These are phyloP conservation scores for Penicillium janthinellum DNA, from an alignment of 2,329 filamentous ascomycete species.

Conservation along the genomic window DNA sequence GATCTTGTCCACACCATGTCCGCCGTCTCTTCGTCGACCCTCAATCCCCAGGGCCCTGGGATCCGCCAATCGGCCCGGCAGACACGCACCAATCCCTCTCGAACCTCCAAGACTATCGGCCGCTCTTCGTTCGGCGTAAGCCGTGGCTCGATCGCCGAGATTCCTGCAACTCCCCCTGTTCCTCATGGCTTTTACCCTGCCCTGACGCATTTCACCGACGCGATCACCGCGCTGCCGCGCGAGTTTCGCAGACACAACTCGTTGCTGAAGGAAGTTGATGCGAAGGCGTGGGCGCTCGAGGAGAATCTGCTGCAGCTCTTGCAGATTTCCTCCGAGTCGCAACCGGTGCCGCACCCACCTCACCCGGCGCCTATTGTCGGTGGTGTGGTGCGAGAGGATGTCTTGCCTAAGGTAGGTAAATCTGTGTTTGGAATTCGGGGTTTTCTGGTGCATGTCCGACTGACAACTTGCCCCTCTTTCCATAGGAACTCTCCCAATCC, in stretches of 20 bases:
- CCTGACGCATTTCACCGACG: conserved; percentile 79
- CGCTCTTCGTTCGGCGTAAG: conserved; percentile 45
- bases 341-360: conserved; percentile 35
- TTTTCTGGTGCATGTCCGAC: neutral
- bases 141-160: conserved; percentile 32
- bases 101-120: conserved; percentile 49
- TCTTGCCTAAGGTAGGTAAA: conserved; percentile 32
- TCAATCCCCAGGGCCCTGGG: conserved; percentile 32
- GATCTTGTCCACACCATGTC: conserved; percentile 25
- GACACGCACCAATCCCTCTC: conserved; percentile 53
- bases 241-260: conserved; percentile 96
- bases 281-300: conserved; percentile 89
- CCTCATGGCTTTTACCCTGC: conserved; percentile 63
- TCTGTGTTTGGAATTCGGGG: neutral
- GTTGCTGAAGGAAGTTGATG: conserved; percentile 94
- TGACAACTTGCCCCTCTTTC: conserved; percentile 9
- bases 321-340: conserved; percentile 41
- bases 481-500: conserved; percentile 32
- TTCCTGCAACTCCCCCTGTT: conserved; percentile 33
- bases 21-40: conserved; percentile 30
- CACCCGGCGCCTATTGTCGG: conserved; percentile 41
- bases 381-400: conserved; percentile 39
- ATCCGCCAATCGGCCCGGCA: conserved; percentile 46
- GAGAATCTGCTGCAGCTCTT: conserved; percentile 78
- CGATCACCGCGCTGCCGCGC: conserved; percentile 86